A percentile compares a stretch with the other conserved stretches of the same genome.
phyloP scores from a whole-genome alignment of 495 filamentous ascomycete species.

The Neurospora tetraspora region DNA sequence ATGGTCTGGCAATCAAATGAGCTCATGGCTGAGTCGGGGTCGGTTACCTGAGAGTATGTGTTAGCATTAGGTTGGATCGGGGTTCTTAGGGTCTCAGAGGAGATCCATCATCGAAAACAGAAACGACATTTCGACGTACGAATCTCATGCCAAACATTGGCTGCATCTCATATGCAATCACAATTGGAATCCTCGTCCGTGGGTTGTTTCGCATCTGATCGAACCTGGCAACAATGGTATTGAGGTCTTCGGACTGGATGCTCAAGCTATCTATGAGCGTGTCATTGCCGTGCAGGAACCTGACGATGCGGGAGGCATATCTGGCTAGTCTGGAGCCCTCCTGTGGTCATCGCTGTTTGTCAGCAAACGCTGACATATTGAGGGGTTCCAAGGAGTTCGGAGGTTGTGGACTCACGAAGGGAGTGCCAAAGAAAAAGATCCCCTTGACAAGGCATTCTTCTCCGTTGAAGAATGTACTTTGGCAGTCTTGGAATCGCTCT shows the following conservation, averaged over 20 bases:
- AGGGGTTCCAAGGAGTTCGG: neutral
- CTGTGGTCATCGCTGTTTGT: neutral
- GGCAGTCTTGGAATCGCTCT: neutral
- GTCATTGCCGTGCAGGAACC: slow-evolving; percentile 5
- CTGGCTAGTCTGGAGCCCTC: slow-evolving; percentile 6
- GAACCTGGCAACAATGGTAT: slow-evolving; percentile 5
- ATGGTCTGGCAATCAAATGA: neutral
- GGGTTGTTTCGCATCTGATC: slow-evolving; percentile 6
- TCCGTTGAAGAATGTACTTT: slow-evolving; percentile 3
- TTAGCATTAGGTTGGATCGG: neutral
- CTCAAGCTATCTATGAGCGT: slow-evolving; percentile 7
- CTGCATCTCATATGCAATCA: slow-evolving; percentile 8
- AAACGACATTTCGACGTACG: neutral
- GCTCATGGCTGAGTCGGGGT: slow-evolving; percentile 7
- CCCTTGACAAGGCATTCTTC: slow-evolving; percentile 8
- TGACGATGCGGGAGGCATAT: slow-evolving; percentile 2
- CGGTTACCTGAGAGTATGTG: neutral
- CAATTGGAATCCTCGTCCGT: slow-evolving; percentile 4
- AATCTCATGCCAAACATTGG: slow-evolving; percentile 7
- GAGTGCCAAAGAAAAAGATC: slow-evolving; percentile 11
- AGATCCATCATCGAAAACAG: neutral
- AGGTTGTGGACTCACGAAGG: slow-evolving; percentile 2
- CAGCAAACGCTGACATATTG: neutral
- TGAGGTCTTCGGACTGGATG: slow-evolving; percentile 1
- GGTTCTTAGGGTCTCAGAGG: neutral